Conservation (phyloP, 768 basidiomycete genomes). For the Imleria badia region DNA sequence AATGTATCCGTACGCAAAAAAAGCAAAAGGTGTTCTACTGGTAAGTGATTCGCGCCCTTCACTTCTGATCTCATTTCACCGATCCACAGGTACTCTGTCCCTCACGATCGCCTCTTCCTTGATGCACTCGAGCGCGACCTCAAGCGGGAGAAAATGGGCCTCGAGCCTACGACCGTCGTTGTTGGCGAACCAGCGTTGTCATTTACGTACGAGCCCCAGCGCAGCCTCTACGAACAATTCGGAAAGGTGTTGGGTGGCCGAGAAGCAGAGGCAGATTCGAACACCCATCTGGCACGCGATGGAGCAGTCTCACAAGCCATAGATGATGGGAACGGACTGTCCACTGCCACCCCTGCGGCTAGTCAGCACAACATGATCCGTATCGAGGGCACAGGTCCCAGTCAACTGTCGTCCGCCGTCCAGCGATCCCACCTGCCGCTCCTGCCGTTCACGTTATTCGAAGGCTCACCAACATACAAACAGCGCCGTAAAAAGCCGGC, state of each 20-base stretch:
- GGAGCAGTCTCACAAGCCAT: conserved; percentile 4
- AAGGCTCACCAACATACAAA: conserved; percentile 87
- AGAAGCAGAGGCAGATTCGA: conserved; percentile 37
- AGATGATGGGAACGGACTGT: conserved; percentile 12
- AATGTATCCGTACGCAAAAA: conserved; percentile 97
- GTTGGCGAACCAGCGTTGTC: conserved; percentile 82
- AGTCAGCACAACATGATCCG: conserved; percentile 20
- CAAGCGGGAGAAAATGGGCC: conserved; percentile 90
- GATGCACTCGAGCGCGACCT: conserved; percentile 96
- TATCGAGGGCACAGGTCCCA: conserved; percentile 24
- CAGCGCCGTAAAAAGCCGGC: conserved; percentile 76
- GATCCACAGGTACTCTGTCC: conserved; percentile 82
- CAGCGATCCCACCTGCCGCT: conserved; percentile 39
- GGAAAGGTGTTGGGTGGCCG: conserved; percentile 40
- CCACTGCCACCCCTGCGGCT: conserved; percentile 7
- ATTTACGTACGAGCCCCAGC: conserved; percentile 85
- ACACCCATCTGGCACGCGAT: conserved; percentile 34
- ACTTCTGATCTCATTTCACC: neutral
- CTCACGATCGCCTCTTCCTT: conserved; percentile 94
- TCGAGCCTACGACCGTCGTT: conserved; percentile 77
- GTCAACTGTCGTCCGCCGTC: conserved; percentile 14
- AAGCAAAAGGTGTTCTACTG: conserved; percentile 99
- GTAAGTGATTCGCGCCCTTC: conserved; percentile 42
- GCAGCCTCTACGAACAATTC: conserved; percentile 89
- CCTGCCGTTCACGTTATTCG: conserved; percentile 72